A percentile compares a stretch with the other conserved stretches of the same genome.
These are phyloP conservation scores for Mycena latifolia DNA, from an alignment of 768 basidiomycete genomes.

Conservation along the genomic window DNA sequence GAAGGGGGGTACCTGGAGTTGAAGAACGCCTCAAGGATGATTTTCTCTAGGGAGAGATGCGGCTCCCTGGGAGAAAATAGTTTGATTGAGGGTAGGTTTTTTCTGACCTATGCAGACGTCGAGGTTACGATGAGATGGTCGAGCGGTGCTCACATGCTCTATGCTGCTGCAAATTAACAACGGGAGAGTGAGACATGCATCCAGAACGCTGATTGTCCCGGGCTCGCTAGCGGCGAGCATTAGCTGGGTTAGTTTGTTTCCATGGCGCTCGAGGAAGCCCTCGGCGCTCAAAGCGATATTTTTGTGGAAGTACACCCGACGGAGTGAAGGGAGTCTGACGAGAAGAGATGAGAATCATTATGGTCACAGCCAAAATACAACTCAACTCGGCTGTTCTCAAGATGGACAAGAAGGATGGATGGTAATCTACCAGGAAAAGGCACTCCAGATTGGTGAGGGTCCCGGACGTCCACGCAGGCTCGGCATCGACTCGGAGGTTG, in stretches of 20 bases:
- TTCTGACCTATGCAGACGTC: too few species aligned
- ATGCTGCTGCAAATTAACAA: background rate
- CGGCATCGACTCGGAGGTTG: background rate
- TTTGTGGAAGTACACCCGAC: conserved; percentile 24
- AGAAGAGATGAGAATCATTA: background rate
- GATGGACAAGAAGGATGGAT: conserved; percentile 14
- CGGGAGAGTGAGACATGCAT: conserved; percentile 11
- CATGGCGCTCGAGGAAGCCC: conserved; percentile 12
- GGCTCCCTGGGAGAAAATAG: conserved; percentile 9
- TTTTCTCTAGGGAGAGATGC: conserved; percentile 7
- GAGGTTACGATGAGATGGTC: too few species aligned
- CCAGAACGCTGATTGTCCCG: conserved; percentile 11
- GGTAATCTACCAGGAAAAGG: conserved; percentile 19
- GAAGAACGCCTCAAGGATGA: too few species aligned
- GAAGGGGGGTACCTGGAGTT: background rate
- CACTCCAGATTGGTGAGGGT: conserved; percentile 18
- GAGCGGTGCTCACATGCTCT: too few species aligned
- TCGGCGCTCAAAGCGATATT: background rate
- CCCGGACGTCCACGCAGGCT: background rate
- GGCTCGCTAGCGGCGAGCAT: background rate
- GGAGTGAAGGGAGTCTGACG: conserved; percentile 16
- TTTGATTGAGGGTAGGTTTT: background rate
- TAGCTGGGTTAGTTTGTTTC: conserved; percentile 11
- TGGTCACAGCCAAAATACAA: background rate
- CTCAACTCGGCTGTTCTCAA: conserved; percentile 18